Base-by-base conservation (phyloP, 1,284 basidiomycete species). In the Ustilago crameri region DNA sequence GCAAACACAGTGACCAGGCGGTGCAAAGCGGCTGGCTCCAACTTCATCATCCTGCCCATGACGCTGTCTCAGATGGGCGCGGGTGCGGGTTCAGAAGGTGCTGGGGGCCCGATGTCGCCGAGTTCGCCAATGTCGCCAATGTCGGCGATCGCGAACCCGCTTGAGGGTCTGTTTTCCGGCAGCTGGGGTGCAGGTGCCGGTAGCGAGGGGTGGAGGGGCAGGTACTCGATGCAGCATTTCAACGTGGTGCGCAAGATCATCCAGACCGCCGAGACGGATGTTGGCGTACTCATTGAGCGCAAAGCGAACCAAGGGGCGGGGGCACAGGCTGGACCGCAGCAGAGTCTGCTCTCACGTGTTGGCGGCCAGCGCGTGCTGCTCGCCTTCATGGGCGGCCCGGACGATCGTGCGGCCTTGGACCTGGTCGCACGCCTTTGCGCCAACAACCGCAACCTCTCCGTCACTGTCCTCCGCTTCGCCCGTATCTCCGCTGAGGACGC, bases 331-430 rank as follows among this genome's bases (percentile, higher is more conserved):
- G 22, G 35, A 24, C 17, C n/a, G 10, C 50, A 42, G 43, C 37
- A 38, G 10, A 47, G 37, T 37, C 20, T 59, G 5, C 58, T 68
- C 14, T 48, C 73, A 5, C 64, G 58, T 18, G 63, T 52, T 76
- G 77, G 65, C 77, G 44, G 46, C 79, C 83, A 32, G 88, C 51
- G 90, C 74, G 83, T 94, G 51, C 90, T 94, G 85, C 83, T 95
- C 37, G 91, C 92, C 0, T 96, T 95, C 87, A 91, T 93, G 81
- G 94, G 93, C 49, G 94, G 94, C 0, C 90, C 92, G 0, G 94
- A 97, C 83, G 94, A 96, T 80, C 88, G 94, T 2, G 87, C 92
- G 9, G 92, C 93, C 0, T 85, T 96, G 23, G 55, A 64, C 17
- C 53, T 81, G 1, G 62, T 76, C 1, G 37, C 60, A 9, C 20